Evolutionary conservation across 1,139 yeast species (phyloP), one percentile per base, ranked within the genome.

Genomic region (Candida gigantensis): DNA sequence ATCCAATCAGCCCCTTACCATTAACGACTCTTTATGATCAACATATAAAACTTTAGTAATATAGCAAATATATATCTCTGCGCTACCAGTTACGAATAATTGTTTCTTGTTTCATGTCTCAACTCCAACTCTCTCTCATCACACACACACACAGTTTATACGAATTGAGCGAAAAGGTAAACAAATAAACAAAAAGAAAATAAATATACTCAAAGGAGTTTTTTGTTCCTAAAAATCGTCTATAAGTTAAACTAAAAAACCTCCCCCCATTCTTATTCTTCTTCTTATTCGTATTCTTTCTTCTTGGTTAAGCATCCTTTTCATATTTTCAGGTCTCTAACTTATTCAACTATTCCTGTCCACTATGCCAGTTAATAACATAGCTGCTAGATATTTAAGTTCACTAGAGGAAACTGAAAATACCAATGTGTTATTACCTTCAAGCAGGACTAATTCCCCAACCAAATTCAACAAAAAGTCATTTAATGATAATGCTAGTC

Each of bases 361-460:
- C 16, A 24, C 10, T 8, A 37, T 37, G 36, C 41, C 44, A 14
- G 30, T 32, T 14, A 37, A 52, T 43, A 58, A 51, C 36, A 56
- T 64, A 20, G 68, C 69, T n/a, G 50, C 60, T 33, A 51, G 59
- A 47, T 66, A 66, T 41, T 50, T 66, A 35, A 68, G 62, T 32
- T 49, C 65, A 3, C 50, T 65, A 21, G 55, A 54, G 32, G 62
- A 60, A 28, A 13, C 28, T 5, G 39, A 47, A n/a, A 46, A 36
- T 25, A 34, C 40, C 23, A 36, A 51, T 34, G 68, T 70, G 1
- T 52, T 65, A 29, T 62, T 55, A 40, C 73, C 72, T 6, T 46
- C 70, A 3, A 51, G 47, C 24, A 60, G 52, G 39, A 50, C 47
- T 41, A 64, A 66, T 42, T 30, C 56, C 30, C 37, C 39, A 36